Conservation (phyloP, 805 yeast genomes). For the Lipomyces anomalus region DNA sequence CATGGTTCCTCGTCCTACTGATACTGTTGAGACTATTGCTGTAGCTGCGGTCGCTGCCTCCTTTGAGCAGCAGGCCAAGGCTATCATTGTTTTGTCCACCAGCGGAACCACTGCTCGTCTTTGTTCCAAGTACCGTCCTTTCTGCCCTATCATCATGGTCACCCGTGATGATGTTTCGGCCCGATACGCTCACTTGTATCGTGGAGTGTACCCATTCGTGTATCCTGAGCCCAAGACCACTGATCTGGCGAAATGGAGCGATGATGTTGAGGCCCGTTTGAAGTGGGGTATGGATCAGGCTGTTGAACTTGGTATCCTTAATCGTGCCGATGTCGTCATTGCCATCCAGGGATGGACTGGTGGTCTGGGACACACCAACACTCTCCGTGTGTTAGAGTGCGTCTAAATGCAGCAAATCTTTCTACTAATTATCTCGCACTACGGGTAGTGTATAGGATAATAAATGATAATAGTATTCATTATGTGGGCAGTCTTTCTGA, state of each 20-base stretch:
- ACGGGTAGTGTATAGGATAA: conserved; percentile 1
- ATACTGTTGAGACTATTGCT: conserved; percentile 94
- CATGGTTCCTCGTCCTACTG: conserved; percentile 80
- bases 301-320: conserved; percentile 74
- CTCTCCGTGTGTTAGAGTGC: conserved; percentile 75
- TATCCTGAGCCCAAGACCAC: conserved; percentile 54
- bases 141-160: conserved; percentile 94
- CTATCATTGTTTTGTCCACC: conserved; percentile 92
- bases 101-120: conserved; percentile 94
- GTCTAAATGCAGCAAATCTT: neutral
- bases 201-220: conserved; percentile 98
- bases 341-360: conserved; percentile 98
- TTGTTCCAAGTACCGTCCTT: conserved; percentile 95
- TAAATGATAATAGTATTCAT: neutral
- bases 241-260: conserved; percentile 76
- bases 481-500: conserved; percentile 1
- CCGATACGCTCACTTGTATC: conserved; percentile 90
- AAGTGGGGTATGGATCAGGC: conserved; percentile 90
- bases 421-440: neutral
- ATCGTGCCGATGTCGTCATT: conserved; percentile 81
- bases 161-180: conserved; percentile 93
- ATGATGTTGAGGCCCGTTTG: conserved; percentile 92
- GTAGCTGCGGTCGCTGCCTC: conserved; percentile 95
- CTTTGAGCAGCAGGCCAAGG: conserved; percentile 93
- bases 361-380: conserved; percentile 98